Base-by-base conservation (phyloP, 129 eudicot genomes). In the Erigeron canadensis region DNA sequence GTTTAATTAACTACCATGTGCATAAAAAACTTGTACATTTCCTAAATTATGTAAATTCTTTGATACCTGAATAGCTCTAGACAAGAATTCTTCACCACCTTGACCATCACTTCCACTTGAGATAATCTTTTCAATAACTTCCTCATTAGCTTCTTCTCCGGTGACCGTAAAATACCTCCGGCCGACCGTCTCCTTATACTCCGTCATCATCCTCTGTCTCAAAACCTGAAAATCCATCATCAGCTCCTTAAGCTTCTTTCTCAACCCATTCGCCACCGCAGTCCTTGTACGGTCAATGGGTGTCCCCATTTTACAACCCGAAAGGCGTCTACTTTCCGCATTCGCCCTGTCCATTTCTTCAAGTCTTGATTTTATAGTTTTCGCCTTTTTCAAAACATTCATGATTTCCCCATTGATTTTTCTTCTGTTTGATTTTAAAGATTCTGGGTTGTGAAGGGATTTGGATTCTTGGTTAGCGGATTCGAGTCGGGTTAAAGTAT, bases 181-280 rank as follows among this genome's bases (percentile, higher is more conserved):
- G 28, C 96, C 98, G 3, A 93, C 83, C 0, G 86, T 89, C 41
- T 93, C 96, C 83, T 89, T 93, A 60, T 93, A 89, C 86, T 89
- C 96, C 0, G 75, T 59, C 98, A 89, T 87, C 93, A 89, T 85
- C 84, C 79, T 82, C 82, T 89, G 92, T 60, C 96, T 82, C 82
- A 94, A 76, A 64, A 63, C 81, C 74, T 94, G 98, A 77, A 94
- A 94, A 8, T 87, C 96, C 95, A 94, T 84, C 98, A 94, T 94
- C 78, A 89, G 67, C 69, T 89, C 95, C 78, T 87, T 93, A 7
- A 93, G 79, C 76, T 89, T 89, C 89, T 82, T 89, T 90, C 98
- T 85, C 73, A 93, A 71, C 65, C 96, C 98, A 69, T 93, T 93
- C 0, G 95, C 87, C n/a, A 93, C 96, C 4, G 95, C 91, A 0